Evolutionary conservation across 2,329 filamentous ascomycete genomes (phyloP).

Genomic region (Aspergillus sergii): DNA sequence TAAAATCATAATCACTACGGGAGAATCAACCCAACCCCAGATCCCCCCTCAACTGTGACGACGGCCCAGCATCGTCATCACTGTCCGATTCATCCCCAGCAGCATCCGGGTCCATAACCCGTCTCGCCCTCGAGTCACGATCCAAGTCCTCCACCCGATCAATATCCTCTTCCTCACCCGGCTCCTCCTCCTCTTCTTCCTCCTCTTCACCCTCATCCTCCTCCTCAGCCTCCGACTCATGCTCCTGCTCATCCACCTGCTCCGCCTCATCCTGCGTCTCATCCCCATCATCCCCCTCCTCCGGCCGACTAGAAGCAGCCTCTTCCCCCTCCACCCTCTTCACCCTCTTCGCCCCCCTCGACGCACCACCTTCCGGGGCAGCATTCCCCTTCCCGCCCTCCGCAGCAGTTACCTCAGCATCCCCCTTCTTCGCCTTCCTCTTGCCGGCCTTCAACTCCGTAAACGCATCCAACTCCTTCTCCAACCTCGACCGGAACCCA

Average conservation of each 20-base stretch:
- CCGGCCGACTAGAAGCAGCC: constrained; percentile 8
- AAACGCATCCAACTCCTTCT: constrained; percentile 59
- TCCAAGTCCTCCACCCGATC: constrained; percentile 43
- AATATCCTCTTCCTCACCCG: constrained; percentile 36
- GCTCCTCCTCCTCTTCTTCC: constrained; percentile 22
- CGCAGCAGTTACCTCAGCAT: constrained; percentile 11
- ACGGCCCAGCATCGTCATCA: constrained; percentile 32
- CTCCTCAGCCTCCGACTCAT: constrained; percentile 28
- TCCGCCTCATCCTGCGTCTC: constrained; percentile 22
- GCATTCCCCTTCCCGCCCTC: constrained; percentile 25
- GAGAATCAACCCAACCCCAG: constrained; percentile 28
- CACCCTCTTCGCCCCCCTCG: constrained; percentile 19
- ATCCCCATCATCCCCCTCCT: constrained; percentile 28
- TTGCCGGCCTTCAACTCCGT: constrained; percentile 48
- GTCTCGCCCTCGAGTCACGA: constrained; percentile 26
- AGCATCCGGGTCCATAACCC: constrained; percentile 34
- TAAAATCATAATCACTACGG: background rate
- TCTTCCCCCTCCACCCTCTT: constrained; percentile 22
- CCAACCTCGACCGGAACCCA: constrained; percentile 59
- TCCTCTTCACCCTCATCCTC: constrained; percentile 30
- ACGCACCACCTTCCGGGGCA: constrained; percentile 26
- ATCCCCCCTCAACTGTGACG: constrained; percentile 34
- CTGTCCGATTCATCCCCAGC: constrained; percentile 35
- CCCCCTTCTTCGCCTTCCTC: constrained; percentile 51
- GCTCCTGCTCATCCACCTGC: constrained; percentile 25